Base-by-base conservation (phyloP, 1,284 basidiomycete genomes). In the Irpex sp. region DNA sequence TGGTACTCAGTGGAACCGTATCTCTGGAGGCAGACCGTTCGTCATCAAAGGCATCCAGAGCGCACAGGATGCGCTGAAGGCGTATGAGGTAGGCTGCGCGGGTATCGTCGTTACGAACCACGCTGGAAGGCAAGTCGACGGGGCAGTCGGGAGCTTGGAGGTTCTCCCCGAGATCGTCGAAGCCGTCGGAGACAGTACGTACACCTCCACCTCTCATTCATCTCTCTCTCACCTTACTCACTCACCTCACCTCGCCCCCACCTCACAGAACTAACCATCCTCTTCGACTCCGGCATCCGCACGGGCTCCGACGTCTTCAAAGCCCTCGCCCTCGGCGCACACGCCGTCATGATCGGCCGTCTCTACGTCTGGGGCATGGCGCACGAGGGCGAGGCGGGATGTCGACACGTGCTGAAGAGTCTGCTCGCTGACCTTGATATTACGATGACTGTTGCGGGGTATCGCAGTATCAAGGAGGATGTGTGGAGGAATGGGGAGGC, bases 51-150 rank as follows among this genome's bases (percentile, higher is more conserved):
- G 86, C 67, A 90, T 89, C 32, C 88, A 89, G 75, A 83, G 80
- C 72, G 85, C 82, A 0, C 81, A 84, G 38, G 88, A 90, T 76
- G 88, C 88, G 4, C 72, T 78, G 32, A 85, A 84, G 73, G 90
- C 89, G 3, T 78, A 85, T 43, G 85, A 89, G 42, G 71, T 85
- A 18, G 89, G 90, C 0, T 88, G 87, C 73, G 88, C 90, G 73
- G 90, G 88, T 13, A 88, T 92, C 71, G 87, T 91, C 20, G 88
- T 87, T 24, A 86, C 84, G 44, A 91, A 91, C 76, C 90, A 92
- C 74, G 90, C 89, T 6, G 90, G 89, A 0, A 79, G 90, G 59
- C 90, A 91, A 79, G 88, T 91, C 54, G 89, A 91, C 76, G 89
- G 88, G 42, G 89, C 88, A 1, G 84, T 90, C 2, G 87, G 83